Evolutionary conservation across 768 basidiomycete genomes (phyloP), one percentile per base, ranked within the genome.

Genomic region (Hygrocybe punicea): DNA sequence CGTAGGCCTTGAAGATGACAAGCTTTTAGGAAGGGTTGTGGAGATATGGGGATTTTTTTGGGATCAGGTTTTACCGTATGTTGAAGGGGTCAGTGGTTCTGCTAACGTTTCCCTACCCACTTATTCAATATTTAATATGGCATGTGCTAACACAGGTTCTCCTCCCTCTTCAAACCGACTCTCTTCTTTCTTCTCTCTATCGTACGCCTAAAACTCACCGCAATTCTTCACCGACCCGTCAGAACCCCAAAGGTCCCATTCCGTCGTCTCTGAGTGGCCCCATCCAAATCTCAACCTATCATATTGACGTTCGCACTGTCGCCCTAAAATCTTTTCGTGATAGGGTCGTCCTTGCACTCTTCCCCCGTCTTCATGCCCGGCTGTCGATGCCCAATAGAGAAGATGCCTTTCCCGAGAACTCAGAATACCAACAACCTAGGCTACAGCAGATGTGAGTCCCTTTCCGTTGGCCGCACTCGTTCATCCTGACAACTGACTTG

Each of bases 21-120:
- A 87, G 65, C 77, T 98, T 14, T 74, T 95, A 5, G 76, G 76
- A 4, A 80, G 91, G 25, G 79, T 96, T 16, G 89, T 93, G 2
- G 93, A 95, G 63, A 79, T 90, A 16, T 98, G 94, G 93, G 83
- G 81, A 13, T 95, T 96, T 77, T 97, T 97, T 72, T 96, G 91
- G 88, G 89, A 89, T 63, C 85, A 90, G 58, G 85, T 93, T 24
- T 74, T 94, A 6, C 88, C 91, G 7, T 94, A 93, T 66, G 76
- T 93, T 34, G 91, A 93, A 79, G 91, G 90, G 54, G 91, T 93
- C 63, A 67, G 85, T 78, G 9, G 23, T 19, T 7, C 3, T 39
- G 29, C 33, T 34, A 13, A 3, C 56, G 73, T 72, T 75, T 52
- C 65, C 75, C 54, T 75, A 21, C 72, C 70, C 63, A 76, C 69